A percentile compares a stretch with the other conserved stretches of the same genome.
phyloP scores from a whole-genome alignment of 2,329 filamentous ascomycete genomes.

The Fusarium multiceps region DNA sequence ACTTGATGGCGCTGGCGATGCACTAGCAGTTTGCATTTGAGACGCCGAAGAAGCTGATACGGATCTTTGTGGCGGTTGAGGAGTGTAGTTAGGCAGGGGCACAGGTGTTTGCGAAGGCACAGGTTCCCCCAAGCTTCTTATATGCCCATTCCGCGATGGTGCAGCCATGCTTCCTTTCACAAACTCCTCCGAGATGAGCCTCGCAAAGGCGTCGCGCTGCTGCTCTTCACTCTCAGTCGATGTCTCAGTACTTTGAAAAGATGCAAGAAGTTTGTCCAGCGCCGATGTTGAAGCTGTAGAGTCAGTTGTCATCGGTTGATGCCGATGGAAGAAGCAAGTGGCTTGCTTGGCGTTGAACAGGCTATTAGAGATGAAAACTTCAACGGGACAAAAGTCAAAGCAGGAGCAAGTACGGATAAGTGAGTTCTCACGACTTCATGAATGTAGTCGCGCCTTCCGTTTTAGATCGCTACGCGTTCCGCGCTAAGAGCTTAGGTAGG shows the following conservation, averaged over 20 bases:
- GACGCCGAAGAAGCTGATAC: slow-evolving; percentile 11
- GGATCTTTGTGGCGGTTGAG: slow-evolving; percentile 10
- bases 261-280: slow-evolving; percentile 19
- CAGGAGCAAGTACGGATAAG: not conserved
- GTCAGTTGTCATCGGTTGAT: not conserved
- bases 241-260: not conserved
- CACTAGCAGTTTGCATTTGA: not conserved
- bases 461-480: slow-evolving; percentile 22
- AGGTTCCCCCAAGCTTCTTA: slow-evolving; percentile 8
- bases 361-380: not conserved
- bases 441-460: slow-evolving; percentile 2
- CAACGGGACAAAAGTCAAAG: not conserved
- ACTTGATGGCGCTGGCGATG: slow-evolving; percentile 7
- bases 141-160: slow-evolving; percentile 8
- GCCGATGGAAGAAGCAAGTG: not conserved
- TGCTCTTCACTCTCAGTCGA: slow-evolving; percentile 3
- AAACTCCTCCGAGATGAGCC: slow-evolving; percentile 5
- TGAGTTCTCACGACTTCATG: not conserved
- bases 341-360: not conserved
- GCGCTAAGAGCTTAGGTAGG: slow-evolving; percentile 2
- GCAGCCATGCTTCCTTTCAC: slow-evolving; percentile 18
- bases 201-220: slow-evolving; percentile 6
- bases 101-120: slow-evolving; percentile 11
- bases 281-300: not conserved
- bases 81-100: slow-evolving; percentile 21